Evolutionary conservation across 2,329 filamentous ascomycete species (phyloP), one percentile per base, ranked within the genome.

Genomic region (Ascochyta clinopodiicola): DNA sequence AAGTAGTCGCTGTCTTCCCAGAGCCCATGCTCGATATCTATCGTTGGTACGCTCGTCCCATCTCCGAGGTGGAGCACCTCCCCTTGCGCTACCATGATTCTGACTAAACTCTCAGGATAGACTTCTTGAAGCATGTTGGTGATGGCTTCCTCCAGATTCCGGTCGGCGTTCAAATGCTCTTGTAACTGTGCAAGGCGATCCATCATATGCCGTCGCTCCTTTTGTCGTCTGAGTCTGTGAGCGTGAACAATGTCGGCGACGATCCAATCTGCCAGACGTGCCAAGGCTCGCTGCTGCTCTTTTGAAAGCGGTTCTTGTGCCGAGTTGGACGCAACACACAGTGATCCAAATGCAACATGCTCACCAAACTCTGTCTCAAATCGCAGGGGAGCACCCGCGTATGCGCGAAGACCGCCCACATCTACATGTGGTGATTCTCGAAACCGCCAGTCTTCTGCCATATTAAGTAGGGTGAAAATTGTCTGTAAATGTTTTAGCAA

Each of bases 371-470:
- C 77, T 17, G 75, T 72, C 48, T 78, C 71, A 39, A 77, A 74
- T 3, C 74, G 74, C 0, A 80, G 66, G 1, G 72, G 75, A 0
- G 74, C 75, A 17, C 79, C 78, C 1, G 78, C 79, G 45, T 81
- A 81, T 0, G 75, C 75, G 6, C 64, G 56, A 4, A 81, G 63
- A 2, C 78, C 78, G 4, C 76, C 77, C 0, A 66, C 43, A 10
- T 77, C 72, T 13, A 79, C 78, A 27, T 77, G 71, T 0, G 79
- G 79, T 0, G 74, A 79, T 0, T 70, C 51, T 25, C 68, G 59
- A 37, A 80, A 81, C 4, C 79, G 71, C 79, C 79, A 81, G 46
- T 81, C 79, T 4, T 73, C 60, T 6, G 68, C 59, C 74, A 80
- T 78, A 38, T 80, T 73, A 0, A 75, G 74, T 0, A 81, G 34